Evolutionary conservation across 192 early-diverging fungal genomes (phyloP).

Genomic region (Backusella liffmaniae): DNA sequence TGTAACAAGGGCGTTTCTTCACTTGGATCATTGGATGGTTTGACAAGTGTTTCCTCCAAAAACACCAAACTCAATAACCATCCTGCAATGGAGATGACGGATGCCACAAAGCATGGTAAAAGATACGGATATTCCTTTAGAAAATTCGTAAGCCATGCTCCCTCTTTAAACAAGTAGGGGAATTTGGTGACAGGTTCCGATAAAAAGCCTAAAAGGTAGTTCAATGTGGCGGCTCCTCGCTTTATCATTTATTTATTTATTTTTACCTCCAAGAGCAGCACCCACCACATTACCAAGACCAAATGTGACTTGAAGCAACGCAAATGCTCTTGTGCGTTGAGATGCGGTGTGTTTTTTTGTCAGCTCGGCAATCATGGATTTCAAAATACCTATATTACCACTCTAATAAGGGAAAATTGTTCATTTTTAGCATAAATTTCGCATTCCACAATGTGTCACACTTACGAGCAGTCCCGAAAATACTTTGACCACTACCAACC

Average conservation of each 20-base stretch:
- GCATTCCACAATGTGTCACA: not conserved
- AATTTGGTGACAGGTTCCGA: conserved; percentile 58
- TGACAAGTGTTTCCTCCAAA: conserved; percentile 53
- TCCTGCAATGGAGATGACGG: conserved; percentile 50
- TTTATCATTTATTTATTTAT: not conserved
- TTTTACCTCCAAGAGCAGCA: conserved; percentile 56
- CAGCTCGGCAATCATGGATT: conserved; percentile 70
- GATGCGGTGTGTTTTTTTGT: conserved; percentile 63
- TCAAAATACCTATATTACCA: conserved; percentile 66
- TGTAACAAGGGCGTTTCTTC: not conserved
- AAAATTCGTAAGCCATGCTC: conserved; percentile 34
- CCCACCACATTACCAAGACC: conserved; percentile 60
- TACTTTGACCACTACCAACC: conserved; percentile 52
- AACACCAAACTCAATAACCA: conserved; percentile 48
- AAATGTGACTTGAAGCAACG: conserved; percentile 59
- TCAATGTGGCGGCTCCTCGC: not conserved
- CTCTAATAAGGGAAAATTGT: conserved; percentile 27
- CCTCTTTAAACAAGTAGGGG: conserved; percentile 46
- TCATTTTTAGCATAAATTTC: too few species aligned
- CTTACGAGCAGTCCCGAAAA: conserved; percentile 53
- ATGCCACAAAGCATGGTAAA: conserved; percentile 68
- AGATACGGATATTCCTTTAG: conserved; percentile 64
- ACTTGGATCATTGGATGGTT: not conserved
- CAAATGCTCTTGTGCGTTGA: conserved; percentile 52
- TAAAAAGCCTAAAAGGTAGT: conserved; percentile 44